phyloP scores from a whole-genome alignment of 768 basidiomycete species.

The Erythrobasidium yunnanense region DNA sequence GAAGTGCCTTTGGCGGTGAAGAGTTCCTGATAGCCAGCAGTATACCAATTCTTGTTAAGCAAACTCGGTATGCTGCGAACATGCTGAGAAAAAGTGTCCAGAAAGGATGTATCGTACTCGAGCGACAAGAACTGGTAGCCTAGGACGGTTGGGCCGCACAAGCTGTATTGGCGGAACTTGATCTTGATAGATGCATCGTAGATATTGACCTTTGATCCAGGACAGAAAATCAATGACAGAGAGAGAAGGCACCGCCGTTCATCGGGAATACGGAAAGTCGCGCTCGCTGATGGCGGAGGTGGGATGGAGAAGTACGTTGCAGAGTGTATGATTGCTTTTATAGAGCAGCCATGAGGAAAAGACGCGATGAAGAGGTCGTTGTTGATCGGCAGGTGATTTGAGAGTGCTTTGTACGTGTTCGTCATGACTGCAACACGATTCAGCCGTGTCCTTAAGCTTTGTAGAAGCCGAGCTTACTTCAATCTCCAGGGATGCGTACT shows the following conservation, averaged over 20 bases:
- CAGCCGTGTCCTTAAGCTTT: background rate
- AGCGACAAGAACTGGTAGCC: background rate
- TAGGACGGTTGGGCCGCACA: background rate
- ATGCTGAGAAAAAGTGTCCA: background rate
- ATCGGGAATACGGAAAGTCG: background rate
- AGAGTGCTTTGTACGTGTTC: background rate
- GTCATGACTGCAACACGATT: too few relatives aligned
- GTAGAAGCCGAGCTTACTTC: background rate
- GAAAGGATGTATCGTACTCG: background rate
- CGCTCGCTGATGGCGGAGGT: too few relatives aligned
- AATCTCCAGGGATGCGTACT: background rate
- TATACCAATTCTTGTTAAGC: background rate
- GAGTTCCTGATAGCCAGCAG: background rate
- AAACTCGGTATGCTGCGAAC: background rate
- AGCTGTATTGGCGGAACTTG: background rate
- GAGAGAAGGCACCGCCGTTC: constrained; percentile 3
- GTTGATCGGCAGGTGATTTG: background rate
- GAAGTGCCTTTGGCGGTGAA: background rate
- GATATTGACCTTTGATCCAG: background rate
- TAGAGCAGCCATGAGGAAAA: background rate
- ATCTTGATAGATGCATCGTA: background rate
- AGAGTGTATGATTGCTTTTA: background rate
- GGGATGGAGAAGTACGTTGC: constrained; percentile 1
- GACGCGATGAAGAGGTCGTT: background rate
- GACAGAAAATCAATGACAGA: background rate